Base-by-base conservation (phyloP, 148 eudicot genomes). In the Rheum nobile region DNA sequence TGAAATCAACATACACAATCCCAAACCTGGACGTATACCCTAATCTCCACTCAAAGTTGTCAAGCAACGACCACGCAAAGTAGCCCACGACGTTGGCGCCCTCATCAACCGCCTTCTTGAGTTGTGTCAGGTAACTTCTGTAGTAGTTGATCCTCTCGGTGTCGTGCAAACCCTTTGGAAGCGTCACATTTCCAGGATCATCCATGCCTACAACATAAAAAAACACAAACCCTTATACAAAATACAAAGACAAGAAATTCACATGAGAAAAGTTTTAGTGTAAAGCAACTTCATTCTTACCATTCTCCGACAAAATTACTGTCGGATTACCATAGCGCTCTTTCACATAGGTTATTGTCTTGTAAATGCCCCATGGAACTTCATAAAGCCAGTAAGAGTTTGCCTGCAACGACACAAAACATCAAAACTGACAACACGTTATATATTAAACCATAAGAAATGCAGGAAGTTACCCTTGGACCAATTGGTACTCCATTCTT, bases 21-120 rank as follows among this genome's bases (percentile, higher is more conserved):
- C 98, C 98, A 41, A 93, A 93, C 61, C 98, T 82, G 9, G 98
- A 91, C 6, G 97, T 90, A 75, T 93, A 93, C 1, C 98, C 98
- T 32, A 84, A 57, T 79, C 88, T 84, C 98, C 98, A 93, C 71
- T 93, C 95, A 22, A 93, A 93, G 77, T 93, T 93, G 80, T 93
- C 98, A 0, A 93, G 79, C 76, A 93, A 88, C 11, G 98, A 91
- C 98, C 98, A 93, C 0, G 96, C 96, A 67, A 93, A 93, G 79
- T 93, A 93, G 74, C 98, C 98, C 9, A 76, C 67, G 6, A 93
- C 90, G 67, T 91, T 93, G 16, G 94, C 95, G 55, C 98, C 98
- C 17, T 88, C 90, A 12, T 91, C 89, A 1, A 91, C 79, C 9
- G 95, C 80, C 85, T 77, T 82, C 85, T 86, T 93, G 21, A 93